These are phyloP conservation scores for Aspergillus ruber DNA, from an alignment of 2,329 filamentous ascomycete genomes.

Conservation along the genomic window DNA sequence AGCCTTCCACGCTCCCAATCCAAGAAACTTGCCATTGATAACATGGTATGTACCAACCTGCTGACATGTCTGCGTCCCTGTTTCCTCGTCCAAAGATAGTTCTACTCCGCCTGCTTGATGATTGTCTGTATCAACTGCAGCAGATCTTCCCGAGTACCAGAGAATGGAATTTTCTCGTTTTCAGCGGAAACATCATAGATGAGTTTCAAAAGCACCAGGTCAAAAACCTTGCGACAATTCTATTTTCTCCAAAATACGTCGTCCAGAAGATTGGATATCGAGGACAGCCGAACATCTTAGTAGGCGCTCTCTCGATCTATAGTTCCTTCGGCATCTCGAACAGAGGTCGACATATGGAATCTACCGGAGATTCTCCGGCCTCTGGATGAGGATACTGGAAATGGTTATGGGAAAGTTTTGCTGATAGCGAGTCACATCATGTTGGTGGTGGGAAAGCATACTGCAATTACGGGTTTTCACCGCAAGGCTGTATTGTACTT, in stretches of 20 bases:
- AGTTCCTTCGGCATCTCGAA: constrained; percentile 2
- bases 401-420: constrained; percentile 54
- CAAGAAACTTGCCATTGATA: background rate
- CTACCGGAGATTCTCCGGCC: constrained; percentile 44
- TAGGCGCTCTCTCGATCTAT: background rate
- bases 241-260: constrained; percentile 20
- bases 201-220: constrained; percentile 39
- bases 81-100: background rate
- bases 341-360: constrained; percentile 31
- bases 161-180: constrained; percentile 38
- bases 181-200: constrained; percentile 51
- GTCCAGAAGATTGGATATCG: background rate
- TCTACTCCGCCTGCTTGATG: background rate
- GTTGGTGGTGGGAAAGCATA: constrained; percentile 44
- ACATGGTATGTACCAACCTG: background rate
- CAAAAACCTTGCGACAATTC: constrained; percentile 37
- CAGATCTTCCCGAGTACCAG: constrained; percentile 5
- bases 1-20: background rate
- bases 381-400: constrained; percentile 41
- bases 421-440: constrained; percentile 48
- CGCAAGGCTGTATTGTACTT: constrained; percentile 53
- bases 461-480: constrained; percentile 53
- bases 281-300: background rate
- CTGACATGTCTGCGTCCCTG: background rate
- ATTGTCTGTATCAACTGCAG: constrained; percentile 2